Conservation (phyloP, 257 asterid genomes). For the Avicennia marina region DNA sequence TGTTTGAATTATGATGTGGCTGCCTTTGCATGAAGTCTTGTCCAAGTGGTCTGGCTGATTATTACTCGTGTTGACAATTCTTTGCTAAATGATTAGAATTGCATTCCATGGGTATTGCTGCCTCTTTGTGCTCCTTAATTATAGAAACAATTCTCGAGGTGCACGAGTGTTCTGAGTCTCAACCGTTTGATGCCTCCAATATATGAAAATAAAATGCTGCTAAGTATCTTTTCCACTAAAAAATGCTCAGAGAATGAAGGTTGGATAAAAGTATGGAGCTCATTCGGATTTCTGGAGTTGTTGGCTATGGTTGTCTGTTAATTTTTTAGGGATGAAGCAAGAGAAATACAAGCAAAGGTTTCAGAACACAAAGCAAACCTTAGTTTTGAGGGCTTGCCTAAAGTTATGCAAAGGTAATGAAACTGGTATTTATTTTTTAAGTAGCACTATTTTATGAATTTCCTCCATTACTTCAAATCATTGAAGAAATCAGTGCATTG, state of each 20-base stretch:
- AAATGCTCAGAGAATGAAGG: neutral
- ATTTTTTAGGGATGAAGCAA: constrained; percentile 66
- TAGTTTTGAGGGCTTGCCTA: constrained; percentile 37
- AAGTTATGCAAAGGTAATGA: constrained; percentile 47
- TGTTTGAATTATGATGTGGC: no score
- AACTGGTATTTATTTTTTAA: neutral
- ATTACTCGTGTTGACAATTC: no score
- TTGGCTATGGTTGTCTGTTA: neutral
- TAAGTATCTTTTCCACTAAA: no score
- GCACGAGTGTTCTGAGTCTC: neutral
- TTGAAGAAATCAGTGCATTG: no score
- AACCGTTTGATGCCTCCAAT: neutral
- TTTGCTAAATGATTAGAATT: neutral
- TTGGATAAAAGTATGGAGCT: neutral
- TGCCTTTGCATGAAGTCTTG: no score
- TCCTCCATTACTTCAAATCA: no score
- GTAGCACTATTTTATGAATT: neutral
- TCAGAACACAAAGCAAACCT: constrained; percentile 23
- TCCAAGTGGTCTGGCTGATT: no score
- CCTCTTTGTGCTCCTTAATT: no score
- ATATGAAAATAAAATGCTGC: no score
- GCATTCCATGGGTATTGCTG: neutral
- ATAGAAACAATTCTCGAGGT: neutral
- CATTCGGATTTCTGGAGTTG: neutral
- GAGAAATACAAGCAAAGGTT: constrained; percentile 39